Base-by-base conservation (phyloP, 768 basidiomycete species). In the Thelephora ganbajun region DNA sequence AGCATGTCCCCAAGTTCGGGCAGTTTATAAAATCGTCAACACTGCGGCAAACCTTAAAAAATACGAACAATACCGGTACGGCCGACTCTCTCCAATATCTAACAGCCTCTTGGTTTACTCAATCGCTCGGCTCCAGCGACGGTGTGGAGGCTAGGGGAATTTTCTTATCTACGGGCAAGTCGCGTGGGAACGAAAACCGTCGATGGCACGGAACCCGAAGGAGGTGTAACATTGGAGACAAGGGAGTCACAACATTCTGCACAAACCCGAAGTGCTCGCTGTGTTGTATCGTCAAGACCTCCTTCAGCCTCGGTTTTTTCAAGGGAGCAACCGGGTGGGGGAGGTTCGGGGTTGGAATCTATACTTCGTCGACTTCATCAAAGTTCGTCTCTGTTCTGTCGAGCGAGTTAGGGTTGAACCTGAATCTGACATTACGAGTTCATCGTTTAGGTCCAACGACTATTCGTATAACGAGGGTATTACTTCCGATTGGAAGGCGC, bases 381-480 rank as follows among this genome's bases (percentile, higher is more conserved):
- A 1, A 80, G 79, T 4, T 78, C 79, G n/a, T 83, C 81, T 1
- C 81, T 80, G 14, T 83, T 81, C 6, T 83, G 83, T 72, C 76
- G 46, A 48, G 71, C 51, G 23, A n/a, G n/a, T 26, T n/a, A 30
- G 44, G 43, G 36, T 45, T 22, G 14, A 30, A n/a, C n/a, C n/a
- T n/a, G n/a, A n/a, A n/a, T n/a, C n/a, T 42, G 22, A 37, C 45
- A 11, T 34, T 11, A 13, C 13, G 43, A 47, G 1, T 42, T 45
- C 6, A 39, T 35, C 47, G 35, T 47, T 16, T 42, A 77, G 75
- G 54, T 80, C 81, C n/a, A 77, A 82, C 50, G 81, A 83, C 60
- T 83, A 83, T 56, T 80, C 80, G 7, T 67, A 64, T 45, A 81
- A 80, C 50, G n/a, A n/a, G n/a, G 36, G 36, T 2, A 72, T 70